phyloP scores from a whole-genome alignment of 441 rosid species.

The Corymbia calophylla region DNA sequence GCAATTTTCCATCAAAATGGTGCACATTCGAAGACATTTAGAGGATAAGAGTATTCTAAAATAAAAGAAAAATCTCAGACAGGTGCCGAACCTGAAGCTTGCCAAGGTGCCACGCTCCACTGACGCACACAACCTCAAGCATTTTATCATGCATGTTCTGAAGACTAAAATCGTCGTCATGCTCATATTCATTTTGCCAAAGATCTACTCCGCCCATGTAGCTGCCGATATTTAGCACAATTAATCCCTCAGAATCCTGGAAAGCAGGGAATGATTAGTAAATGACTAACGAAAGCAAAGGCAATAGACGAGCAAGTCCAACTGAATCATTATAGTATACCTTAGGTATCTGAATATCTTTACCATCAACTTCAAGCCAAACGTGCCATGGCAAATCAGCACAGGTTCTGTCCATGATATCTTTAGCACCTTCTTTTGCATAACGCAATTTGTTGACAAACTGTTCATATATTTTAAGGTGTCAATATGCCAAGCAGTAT shows the following conservation, averaged over 20 bases:
- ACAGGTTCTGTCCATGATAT: conserved; percentile 72
- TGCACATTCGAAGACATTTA: background rate
- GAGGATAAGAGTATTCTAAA: background rate
- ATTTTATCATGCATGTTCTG: conserved; percentile 61
- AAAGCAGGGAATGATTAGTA: background rate
- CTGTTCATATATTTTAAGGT: conserved; percentile 21
- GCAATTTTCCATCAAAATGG: background rate
- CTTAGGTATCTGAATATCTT: conserved; percentile 58
- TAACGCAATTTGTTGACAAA: conserved; percentile 68
- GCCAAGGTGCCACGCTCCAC: conserved; percentile 80
- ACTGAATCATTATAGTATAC: conserved; percentile 13
- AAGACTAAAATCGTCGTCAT: conserved; percentile 44
- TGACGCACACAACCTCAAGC: conserved; percentile 57
- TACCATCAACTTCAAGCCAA: conserved; percentile 74
- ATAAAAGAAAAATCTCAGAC: background rate
- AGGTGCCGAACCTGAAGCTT: conserved; percentile 51
- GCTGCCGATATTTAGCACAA: conserved; percentile 67
- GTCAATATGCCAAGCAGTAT: background rate
- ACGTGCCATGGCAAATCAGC: conserved; percentile 73
- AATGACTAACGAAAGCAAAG: background rate
- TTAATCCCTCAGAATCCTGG: conserved; percentile 64
- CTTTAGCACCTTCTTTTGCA: conserved; percentile 75
- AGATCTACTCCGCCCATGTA: conserved; percentile 82
- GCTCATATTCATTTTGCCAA: conserved; percentile 67
- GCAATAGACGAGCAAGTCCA: background rate